Conservation (phyloP, 345 rosid genomes). For the Lepidium sativum region DNA sequence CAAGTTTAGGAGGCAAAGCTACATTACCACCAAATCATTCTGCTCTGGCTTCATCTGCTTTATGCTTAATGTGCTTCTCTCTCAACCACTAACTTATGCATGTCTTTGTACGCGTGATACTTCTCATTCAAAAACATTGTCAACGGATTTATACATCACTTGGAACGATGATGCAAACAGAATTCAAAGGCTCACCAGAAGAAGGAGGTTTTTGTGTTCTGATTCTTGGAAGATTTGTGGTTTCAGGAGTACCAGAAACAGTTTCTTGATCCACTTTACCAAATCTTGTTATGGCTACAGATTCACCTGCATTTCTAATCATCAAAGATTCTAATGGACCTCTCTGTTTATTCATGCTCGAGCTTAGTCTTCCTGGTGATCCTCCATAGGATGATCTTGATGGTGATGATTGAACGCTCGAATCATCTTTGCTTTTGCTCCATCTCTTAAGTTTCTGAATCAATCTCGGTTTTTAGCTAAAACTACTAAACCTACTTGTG, state of each 20-base stretch:
- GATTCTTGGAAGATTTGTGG: conserved; percentile 42
- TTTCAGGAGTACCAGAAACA: conserved; percentile 47
- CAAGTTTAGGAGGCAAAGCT: conserved; percentile 61
- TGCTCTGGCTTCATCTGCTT: conserved; percentile 76
- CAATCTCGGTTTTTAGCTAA: conserved; percentile 65
- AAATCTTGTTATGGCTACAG: conserved; percentile 74
- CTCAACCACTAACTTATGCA: conserved; percentile 84
- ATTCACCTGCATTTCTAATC: conserved; percentile 79
- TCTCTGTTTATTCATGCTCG: conserved; percentile 43
- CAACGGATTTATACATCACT: conserved; percentile 84
- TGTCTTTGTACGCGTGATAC: conserved; percentile 85
- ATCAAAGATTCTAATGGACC: conserved; percentile 89
- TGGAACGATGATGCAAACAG: conserved; percentile 73
- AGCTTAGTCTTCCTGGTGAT: conserved; percentile 70
- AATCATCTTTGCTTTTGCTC: conserved; percentile 87
- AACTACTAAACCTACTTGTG: conserved; percentile 58
- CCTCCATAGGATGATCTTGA: conserved; percentile 66
- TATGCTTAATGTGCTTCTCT: conserved; percentile 79
- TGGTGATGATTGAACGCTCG: conserved; percentile 56
- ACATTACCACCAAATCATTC: conserved; percentile 50
- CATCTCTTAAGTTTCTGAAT: conserved; percentile 84
- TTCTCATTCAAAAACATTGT: conserved; percentile 68
- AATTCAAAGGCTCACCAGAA: conserved; percentile 47
- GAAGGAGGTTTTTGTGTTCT: conserved; percentile 48
- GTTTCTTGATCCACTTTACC: conserved; percentile 60